phyloP scores from a whole-genome alignment of 768 basidiomycete species.

The Lactarius hengduanensis region DNA sequence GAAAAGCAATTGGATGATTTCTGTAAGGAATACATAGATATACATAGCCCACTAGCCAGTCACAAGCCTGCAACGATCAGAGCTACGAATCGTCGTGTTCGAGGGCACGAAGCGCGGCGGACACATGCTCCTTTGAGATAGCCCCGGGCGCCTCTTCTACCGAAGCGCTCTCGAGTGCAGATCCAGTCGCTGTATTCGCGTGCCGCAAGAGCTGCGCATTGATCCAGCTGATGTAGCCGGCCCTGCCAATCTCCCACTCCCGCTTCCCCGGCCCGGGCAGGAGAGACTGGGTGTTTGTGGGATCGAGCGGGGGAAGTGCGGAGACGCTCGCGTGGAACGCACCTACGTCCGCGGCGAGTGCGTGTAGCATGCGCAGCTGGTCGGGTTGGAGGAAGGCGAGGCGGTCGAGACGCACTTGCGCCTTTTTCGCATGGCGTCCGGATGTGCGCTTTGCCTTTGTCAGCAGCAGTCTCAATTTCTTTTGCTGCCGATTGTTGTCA shows the following conservation, averaged over 20 bases:
- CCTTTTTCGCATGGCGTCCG: conserved; percentile 45
- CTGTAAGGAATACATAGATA: neutral
- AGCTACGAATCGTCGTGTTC: neutral
- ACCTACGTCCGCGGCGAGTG: conserved; percentile 43
- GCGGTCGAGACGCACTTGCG: conserved; percentile 43
- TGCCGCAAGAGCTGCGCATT: conserved; percentile 49
- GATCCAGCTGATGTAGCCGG: conserved; percentile 80
- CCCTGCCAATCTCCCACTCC: conserved; percentile 72
- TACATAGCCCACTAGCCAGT: neutral
- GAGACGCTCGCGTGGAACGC: conserved; percentile 49
- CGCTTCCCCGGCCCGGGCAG: conserved; percentile 61
- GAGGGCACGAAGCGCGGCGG: conserved; percentile 5
- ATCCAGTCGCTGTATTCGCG: conserved; percentile 28
- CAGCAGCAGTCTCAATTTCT: conserved; percentile 58
- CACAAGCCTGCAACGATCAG: neutral
- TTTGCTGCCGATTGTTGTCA: conserved; percentile 46
- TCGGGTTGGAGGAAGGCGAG: conserved; percentile 47
- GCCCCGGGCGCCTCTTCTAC: neutral
- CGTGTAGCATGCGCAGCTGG: conserved; percentile 41
- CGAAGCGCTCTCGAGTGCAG: neutral
- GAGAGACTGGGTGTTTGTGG: conserved; percentile 24
- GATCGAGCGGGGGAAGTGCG: conserved; percentile 43
- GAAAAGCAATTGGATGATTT: no score
- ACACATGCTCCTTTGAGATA: conserved; percentile 7
- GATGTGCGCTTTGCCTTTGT: conserved; percentile 52